Conservation (phyloP, 1,284 basidiomycete species). For the Caloboletus firmus region DNA sequence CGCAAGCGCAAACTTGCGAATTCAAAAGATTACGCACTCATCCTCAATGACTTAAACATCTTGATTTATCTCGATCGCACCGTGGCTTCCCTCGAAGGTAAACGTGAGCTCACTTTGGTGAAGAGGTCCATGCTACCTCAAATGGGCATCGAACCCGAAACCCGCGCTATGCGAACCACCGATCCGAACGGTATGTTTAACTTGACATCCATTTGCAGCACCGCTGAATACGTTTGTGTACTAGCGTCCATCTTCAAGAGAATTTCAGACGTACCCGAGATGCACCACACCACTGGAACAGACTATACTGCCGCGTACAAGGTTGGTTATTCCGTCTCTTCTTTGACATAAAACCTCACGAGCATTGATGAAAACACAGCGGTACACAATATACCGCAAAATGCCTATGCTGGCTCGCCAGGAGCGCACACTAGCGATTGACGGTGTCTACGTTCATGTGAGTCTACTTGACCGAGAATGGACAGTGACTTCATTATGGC, state of each 20-base stretch:
- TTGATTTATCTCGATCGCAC: slow-evolving; percentile 94
- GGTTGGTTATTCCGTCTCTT: slow-evolving; percentile 41
- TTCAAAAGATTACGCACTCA: slow-evolving; percentile 81
- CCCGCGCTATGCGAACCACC: slow-evolving; percentile 63
- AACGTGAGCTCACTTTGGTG: slow-evolving; percentile 82
- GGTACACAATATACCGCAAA: slow-evolving; percentile 93
- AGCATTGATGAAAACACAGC: slow-evolving; percentile 44
- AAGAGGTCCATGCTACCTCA: slow-evolving; percentile 74
- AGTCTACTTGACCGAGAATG: slow-evolving; percentile 28
- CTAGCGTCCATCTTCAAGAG: slow-evolving; percentile 90
- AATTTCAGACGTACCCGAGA: slow-evolving; percentile 73
- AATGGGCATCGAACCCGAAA: slow-evolving; percentile 62
- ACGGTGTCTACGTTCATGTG: slow-evolving; percentile 94
- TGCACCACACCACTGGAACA: slow-evolving; percentile 52
- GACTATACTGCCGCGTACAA: slow-evolving; percentile 82
- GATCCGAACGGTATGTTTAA: slow-evolving; percentile 82
- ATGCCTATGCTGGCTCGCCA: slow-evolving; percentile 91
- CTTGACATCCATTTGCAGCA: neutral
- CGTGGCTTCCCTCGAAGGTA: slow-evolving; percentile 88
- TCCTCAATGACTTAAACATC: slow-evolving; percentile 76
- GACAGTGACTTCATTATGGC: slow-evolving; percentile 1
- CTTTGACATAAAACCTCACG: neutral
- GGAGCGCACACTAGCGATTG: slow-evolving; percentile 90
- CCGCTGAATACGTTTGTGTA: slow-evolving; percentile 2
- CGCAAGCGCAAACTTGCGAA: slow-evolving; percentile 70